These are phyloP conservation scores for Anthostomella pinea DNA, from an alignment of 2,329 filamentous ascomycete species.

Conservation along the genomic window DNA sequence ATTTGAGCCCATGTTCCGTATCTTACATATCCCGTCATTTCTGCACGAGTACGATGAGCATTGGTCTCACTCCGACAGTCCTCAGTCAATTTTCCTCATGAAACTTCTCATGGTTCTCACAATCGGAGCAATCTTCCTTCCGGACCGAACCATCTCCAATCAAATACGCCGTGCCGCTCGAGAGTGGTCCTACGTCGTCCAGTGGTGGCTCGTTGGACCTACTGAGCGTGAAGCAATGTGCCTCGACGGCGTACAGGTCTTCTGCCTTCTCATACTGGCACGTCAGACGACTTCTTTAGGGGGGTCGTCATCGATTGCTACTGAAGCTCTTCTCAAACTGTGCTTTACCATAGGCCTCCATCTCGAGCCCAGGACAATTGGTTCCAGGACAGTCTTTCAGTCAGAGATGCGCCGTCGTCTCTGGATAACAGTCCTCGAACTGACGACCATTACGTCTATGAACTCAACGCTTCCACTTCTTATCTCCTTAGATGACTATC, in stretches of 20 bases:
- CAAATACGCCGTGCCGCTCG: slow-evolving; percentile 22
- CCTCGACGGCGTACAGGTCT: slow-evolving; percentile 26
- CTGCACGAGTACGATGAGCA: slow-evolving; percentile 18
- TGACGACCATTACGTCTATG: slow-evolving; percentile 21
- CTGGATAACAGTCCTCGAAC: slow-evolving; percentile 29
- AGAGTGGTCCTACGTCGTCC: slow-evolving; percentile 28
- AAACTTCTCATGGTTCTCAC: slow-evolving; percentile 26
- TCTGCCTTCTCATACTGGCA: slow-evolving; percentile 23
- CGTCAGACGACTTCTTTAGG: slow-evolving; percentile 24
- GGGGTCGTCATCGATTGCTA: slow-evolving; percentile 24
- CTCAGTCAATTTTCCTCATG: slow-evolving; percentile 12
- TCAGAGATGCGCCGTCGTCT: slow-evolving; percentile 27
- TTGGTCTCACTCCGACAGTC: slow-evolving; percentile 8
- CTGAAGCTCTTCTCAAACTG: slow-evolving; percentile 28
- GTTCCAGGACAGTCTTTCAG: slow-evolving; percentile 19
- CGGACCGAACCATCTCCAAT: slow-evolving; percentile 11
- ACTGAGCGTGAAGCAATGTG: slow-evolving; percentile 22
- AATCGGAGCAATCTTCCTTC: slow-evolving; percentile 22
- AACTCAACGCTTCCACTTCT: slow-evolving; percentile 23
- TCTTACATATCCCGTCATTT: slow-evolving; percentile 25
- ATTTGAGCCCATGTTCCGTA: slow-evolving; percentile 23
- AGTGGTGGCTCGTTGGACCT: slow-evolving; percentile 29
- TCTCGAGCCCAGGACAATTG: slow-evolving; percentile 23
- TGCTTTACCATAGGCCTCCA: slow-evolving; percentile 32
- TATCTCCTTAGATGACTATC: slow-evolving; percentile 13